These are phyloP conservation scores for Polygonum aviculare DNA, from an alignment of 148 eudicot genomes.

Conservation along the genomic window DNA sequence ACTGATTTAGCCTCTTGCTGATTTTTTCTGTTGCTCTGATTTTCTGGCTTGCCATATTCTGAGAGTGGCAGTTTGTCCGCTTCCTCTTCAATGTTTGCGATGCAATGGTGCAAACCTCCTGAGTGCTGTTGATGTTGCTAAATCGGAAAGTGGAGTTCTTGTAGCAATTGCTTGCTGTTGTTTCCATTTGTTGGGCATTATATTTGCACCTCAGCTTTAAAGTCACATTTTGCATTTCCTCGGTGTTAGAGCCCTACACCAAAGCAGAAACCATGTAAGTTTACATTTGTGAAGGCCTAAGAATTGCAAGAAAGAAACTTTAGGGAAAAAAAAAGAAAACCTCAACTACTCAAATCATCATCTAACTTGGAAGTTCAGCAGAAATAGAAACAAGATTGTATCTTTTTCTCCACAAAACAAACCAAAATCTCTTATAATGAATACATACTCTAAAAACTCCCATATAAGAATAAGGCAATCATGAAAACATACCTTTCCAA, in stretches of 20 bases:
- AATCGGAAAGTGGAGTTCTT: slow-evolving; percentile 11
- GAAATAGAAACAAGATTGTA: not conserved
- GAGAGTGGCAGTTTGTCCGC: slow-evolving; percentile 17
- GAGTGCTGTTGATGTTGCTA: slow-evolving; percentile 14
- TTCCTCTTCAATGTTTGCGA: slow-evolving; percentile 37
- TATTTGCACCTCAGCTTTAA: not conserved
- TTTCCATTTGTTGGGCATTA: not conserved
- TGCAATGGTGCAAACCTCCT: slow-evolving; percentile 20
- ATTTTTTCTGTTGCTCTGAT: slow-evolving; percentile 16
- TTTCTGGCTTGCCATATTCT: slow-evolving; percentile 29
- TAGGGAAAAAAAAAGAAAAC: too few species aligned
- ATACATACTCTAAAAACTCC: not conserved
- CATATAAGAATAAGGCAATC: not conserved
- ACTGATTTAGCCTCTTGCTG: slow-evolving; percentile 17
- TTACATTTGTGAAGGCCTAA: not conserved
- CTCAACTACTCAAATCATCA: too few species aligned
- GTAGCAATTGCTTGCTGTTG: not conserved
- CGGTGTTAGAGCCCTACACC: not conserved
- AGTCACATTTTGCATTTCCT: not conserved
- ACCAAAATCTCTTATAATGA: not conserved
- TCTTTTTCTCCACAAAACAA: not conserved
- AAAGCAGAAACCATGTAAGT: not conserved
- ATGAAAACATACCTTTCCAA: slow-evolving; percentile 39
- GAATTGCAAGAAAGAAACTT: too few species aligned
- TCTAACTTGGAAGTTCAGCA: too few species aligned